These are phyloP conservation scores for Datura wrightii DNA, from an alignment of 257 asterid species.

Conservation along the genomic window DNA sequence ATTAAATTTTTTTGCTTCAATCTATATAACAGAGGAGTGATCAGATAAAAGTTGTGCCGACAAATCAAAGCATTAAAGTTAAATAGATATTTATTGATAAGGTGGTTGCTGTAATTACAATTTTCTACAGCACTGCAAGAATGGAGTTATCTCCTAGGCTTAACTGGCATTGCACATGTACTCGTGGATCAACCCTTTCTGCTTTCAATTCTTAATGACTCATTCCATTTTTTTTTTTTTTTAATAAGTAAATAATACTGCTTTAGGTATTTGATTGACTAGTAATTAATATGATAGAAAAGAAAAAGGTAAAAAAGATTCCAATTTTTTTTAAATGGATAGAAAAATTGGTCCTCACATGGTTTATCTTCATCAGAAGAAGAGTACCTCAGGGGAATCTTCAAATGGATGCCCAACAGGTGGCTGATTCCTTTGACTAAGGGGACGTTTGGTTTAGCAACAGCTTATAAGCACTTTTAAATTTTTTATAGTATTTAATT, in stretches of 20 bases:
- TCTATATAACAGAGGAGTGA: too few species aligned
- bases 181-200: not conserved
- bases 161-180: conserved; percentile 29
- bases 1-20: too few species aligned
- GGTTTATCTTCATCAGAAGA: conserved; percentile 25
- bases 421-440: conserved; percentile 34
- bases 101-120: conserved; percentile 3
- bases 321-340: conserved; percentile 24
- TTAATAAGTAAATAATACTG: not conserved
- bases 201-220: conserved; percentile 1
- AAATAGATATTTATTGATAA: not conserved
- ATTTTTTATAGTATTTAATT: too few species aligned
- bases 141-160: conserved; percentile 21
- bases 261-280: conserved; percentile 24
- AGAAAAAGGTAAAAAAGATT: conserved; percentile 23
- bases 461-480: too few species aligned
- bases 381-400: conserved; percentile 22
- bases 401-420: conserved; percentile 37
- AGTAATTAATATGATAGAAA: conserved; percentile 5
- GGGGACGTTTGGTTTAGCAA: too few species aligned
- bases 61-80: conserved; percentile 26
- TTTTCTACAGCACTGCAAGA: not conserved
- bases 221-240: not conserved
- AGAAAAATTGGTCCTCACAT: conserved; percentile 33
- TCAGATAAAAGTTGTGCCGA: conserved; percentile 25